Percentiles rank a stretch among this genome's conserved stretches.
These are phyloP conservation scores for Primulina eburnea DNA, from an alignment of 257 asterid genomes.

Conservation along the genomic window DNA sequence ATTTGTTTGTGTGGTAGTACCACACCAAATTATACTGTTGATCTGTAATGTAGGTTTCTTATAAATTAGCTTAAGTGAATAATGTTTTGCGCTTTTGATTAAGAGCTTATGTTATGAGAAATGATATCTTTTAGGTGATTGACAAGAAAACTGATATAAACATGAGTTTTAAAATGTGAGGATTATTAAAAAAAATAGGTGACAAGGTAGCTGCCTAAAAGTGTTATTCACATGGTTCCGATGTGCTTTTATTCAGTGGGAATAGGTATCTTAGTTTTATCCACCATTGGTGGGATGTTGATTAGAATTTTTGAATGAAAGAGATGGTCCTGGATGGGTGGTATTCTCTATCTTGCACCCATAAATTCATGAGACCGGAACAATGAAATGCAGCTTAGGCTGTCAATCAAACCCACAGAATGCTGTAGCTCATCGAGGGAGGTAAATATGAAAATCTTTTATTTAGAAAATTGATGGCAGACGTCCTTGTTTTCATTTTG, in stretches of 20 bases:
- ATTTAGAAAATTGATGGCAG: no score
- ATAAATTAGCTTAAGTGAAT: no score
- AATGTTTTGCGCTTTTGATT: conserved; percentile 31
- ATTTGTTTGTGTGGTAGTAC: neutral
- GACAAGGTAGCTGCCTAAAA: conserved; percentile 16
- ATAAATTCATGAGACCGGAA: conserved; percentile 10
- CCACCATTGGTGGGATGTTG: conserved; percentile 5
- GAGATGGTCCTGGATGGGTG: conserved; percentile 22
- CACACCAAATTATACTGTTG: neutral
- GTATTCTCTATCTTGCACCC: conserved; percentile 17
- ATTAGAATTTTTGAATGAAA: conserved; percentile 11
- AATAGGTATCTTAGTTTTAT: conserved; percentile 12
- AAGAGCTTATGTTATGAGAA: neutral
- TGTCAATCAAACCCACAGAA: conserved; percentile 1
- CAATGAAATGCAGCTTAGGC: conserved; percentile 2
- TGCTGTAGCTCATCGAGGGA: neutral
- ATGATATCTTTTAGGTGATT: conserved; percentile 23
- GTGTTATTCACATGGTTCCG: conserved; percentile 21
- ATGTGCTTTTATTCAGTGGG: conserved; percentile 22
- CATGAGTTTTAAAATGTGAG: neutral
- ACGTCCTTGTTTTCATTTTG: no score
- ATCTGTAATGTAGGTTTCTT: neutral
- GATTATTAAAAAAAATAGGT: neutral
- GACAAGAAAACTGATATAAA: neutral
- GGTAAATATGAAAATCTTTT: neutral